Evolutionary conservation across 163 green algal genomes (phyloP), one percentile per base, ranked within the genome.

Genomic region (Botryococcus braunii): DNA sequence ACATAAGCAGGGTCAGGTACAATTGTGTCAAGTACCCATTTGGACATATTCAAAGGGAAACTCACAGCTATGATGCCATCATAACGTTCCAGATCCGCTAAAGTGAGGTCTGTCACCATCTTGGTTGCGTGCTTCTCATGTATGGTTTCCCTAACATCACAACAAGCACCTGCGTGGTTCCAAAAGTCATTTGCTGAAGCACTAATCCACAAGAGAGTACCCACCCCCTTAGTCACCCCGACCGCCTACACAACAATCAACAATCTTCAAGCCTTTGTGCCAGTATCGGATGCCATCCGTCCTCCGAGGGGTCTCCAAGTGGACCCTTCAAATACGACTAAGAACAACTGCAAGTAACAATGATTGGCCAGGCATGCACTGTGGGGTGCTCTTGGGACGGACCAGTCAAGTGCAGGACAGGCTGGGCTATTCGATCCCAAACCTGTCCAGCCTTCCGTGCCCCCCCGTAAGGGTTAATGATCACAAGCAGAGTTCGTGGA

Each of bases 391-490:
- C n/a, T n/a, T n/a, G n/a, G n/a, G n/a, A n/a, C 52, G 13, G 8
- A 61, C 11, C 52, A 61, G 21, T 7, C 13, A n/a, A 7, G 7
- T 11, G 11, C 8, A 13, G 7, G 52, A 13, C 52, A 61, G 52
- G 21, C 21, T 25, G 17, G 34, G 47, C 40, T n/a, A 6, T 25
- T 11, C 41, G 39, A 17, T 58, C 5, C 79, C 80, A 95, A 4
- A 88, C 48, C 4, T 36, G 1, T 1, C 32, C 62, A 2, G 82
- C 80, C 32, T 69, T 52, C 13, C 71, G 47, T 0, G 61, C 36
- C 35, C 87, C 87, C 4, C 81, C 79, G 69, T 79, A 84, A 0
- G 87, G 87, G 71, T 94, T 94, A 7, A 94, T 56, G 41, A 91
- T 72, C 41, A 92, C 83, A 41, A 94, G 75, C 74, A 92, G 73